Percentiles rank a stretch among this genome's conserved stretches.
Evolutionary conservation across 2,329 filamentous ascomycete genomes (phyloP).

Genomic region (Diaporthe sp.): DNA sequence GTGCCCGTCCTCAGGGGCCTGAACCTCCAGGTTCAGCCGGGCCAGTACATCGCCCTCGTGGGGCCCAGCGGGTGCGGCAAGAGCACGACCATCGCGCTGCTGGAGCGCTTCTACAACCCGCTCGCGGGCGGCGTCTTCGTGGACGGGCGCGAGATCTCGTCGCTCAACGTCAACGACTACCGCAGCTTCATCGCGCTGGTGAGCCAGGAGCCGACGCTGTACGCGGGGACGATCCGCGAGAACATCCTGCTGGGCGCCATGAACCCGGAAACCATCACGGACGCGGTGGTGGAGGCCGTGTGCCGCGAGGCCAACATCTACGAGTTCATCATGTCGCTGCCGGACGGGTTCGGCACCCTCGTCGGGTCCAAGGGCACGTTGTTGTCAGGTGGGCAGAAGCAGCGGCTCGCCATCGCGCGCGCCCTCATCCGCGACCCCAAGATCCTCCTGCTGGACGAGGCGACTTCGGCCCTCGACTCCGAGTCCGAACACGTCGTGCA

Average conservation of each 20-base stretch:
- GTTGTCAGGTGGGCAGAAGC: conserved; percentile 91
- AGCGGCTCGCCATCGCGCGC: conserved; percentile 92
- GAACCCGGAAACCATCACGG: conserved; percentile 69
- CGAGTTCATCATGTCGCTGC: conserved; percentile 88
- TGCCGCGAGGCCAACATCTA: conserved; percentile 94
- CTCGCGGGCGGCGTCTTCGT: conserved; percentile 82
- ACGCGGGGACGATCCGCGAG: conserved; percentile 90
- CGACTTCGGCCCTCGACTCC: conserved; percentile 80
- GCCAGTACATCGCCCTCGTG: conserved; percentile 88
- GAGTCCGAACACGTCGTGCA: conserved; percentile 85
- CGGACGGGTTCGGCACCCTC: conserved; percentile 85
- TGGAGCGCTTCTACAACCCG: conserved; percentile 96
- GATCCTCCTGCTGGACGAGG: conserved; percentile 85
- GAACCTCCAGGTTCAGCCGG: conserved; percentile 77
- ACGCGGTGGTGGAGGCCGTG: conserved; percentile 79
- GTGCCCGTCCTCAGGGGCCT: conserved; percentile 92
- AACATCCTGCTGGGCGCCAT: conserved; percentile 87
- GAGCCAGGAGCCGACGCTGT: conserved; percentile 93
- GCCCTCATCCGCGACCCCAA: conserved; percentile 92
- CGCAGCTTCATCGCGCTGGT: conserved; percentile 87
- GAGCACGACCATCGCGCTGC: conserved; percentile 88
- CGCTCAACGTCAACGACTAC: conserved; percentile 87
- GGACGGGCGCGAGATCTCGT: conserved; percentile 84
- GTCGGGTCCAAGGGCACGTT: conserved; percentile 90
- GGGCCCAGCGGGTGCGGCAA: conserved; percentile 97